phyloP scores from a whole-genome alignment of 352 stramenopile species.

The Phytophthora capsici region DNA sequence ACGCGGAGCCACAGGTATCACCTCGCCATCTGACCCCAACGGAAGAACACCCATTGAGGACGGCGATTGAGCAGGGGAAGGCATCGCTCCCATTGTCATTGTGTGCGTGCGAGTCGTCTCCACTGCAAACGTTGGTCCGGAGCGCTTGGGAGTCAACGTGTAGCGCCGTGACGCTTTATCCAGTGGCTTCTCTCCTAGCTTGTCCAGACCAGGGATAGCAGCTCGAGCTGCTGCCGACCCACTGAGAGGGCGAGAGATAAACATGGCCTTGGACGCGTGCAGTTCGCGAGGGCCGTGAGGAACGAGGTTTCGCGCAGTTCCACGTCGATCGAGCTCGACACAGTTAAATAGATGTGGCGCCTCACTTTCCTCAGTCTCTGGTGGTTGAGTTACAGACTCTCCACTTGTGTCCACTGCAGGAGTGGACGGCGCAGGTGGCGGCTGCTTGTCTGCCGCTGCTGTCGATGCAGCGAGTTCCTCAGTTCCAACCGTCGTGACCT shows the following conservation, averaged over 20 bases:
- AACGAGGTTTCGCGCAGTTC: conserved; percentile 25
- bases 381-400: conserved; percentile 1
- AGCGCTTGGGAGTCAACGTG: conserved; percentile 44
- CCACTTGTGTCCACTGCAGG: conserved; percentile 7
- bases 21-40: conserved; percentile 30
- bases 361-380: conserved; percentile 29
- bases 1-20: conserved; percentile 27
- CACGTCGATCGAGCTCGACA: conserved; percentile 56
- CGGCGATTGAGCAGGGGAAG: conserved; percentile 39
- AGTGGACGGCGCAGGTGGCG: conserved; percentile 7
- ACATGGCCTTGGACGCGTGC: conserved; percentile 72
- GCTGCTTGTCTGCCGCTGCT: conserved; percentile 8
- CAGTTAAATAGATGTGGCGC: conserved; percentile 69
- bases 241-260: conserved; percentile 60
- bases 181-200: conserved; percentile 18
- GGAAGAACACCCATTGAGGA: conserved; percentile 26
- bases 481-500: not conserved
- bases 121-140: conserved; percentile 35
- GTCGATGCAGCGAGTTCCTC: conserved; percentile 7
- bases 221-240: conserved; percentile 26
- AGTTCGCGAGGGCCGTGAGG: conserved; percentile 68
- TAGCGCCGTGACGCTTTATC: conserved; percentile 42
- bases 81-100: conserved; percentile 41
- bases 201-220: conserved; percentile 20
- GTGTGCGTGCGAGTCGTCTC: conserved; percentile 42